phyloP scores from a whole-genome alignment of 2,329 filamentous ascomycete species.

The Harringtonia aguacate region DNA sequence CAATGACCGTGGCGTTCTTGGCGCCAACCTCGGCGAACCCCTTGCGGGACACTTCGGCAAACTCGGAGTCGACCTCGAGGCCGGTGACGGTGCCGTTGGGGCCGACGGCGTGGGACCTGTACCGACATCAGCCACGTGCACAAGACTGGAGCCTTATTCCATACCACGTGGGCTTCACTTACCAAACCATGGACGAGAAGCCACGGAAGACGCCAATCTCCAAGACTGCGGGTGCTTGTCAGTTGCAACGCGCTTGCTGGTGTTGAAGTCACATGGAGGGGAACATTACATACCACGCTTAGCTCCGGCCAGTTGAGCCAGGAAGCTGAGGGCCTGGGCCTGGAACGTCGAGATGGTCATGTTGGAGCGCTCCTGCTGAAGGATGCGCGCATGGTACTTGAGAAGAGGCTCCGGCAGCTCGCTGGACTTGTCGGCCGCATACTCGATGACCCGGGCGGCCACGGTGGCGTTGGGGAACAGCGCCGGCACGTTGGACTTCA shows the following conservation, averaged over 20 bases:
- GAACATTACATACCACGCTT: slow-evolving; percentile 18
- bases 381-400: slow-evolving; percentile 26
- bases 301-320: slow-evolving; percentile 28
- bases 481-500: slow-evolving; percentile 27
- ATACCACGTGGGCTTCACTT: background rate
- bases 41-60: slow-evolving; percentile 27
- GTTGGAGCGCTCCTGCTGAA: slow-evolving; percentile 11
- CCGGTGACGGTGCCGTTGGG: slow-evolving; percentile 29
- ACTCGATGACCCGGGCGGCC: slow-evolving; percentile 28
- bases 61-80: slow-evolving; percentile 34
- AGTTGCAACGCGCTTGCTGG: background rate
- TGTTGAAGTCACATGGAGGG: background rate
- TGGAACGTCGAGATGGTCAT: slow-evolving; percentile 17
- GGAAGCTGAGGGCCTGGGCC: slow-evolving; percentile 20
- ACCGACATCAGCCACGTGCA: background rate
- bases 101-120: slow-evolving; percentile 30
- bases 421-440: slow-evolving; percentile 30
- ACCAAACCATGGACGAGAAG: slow-evolving; percentile 37
- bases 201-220: slow-evolving; percentile 39
- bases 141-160: too few species aligned
- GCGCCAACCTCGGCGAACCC: slow-evolving; percentile 27
- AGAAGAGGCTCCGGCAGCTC: slow-evolving; percentile 29
- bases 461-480: slow-evolving; percentile 32
- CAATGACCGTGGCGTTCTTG: slow-evolving; percentile 33
- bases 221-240: slow-evolving; percentile 25